These are phyloP conservation scores for Blumeria graminis DNA, from an alignment of 2,329 filamentous ascomycete genomes.

Conservation along the genomic window DNA sequence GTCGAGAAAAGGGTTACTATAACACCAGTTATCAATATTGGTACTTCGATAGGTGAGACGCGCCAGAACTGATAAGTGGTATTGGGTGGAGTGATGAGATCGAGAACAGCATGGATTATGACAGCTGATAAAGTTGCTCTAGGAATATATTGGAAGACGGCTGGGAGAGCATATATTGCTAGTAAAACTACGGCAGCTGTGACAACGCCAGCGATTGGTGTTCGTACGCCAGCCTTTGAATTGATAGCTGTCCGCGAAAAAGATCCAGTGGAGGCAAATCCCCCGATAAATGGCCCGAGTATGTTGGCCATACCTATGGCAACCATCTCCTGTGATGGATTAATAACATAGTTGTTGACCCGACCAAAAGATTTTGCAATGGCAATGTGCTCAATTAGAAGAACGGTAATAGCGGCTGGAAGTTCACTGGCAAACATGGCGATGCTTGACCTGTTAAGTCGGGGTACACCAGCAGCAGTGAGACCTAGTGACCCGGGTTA, in stretches of 20 bases:
- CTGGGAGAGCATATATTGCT: conserved; percentile 69
- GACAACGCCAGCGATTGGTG: conserved; percentile 72
- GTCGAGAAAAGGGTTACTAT: conserved; percentile 67
- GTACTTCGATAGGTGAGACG: conserved; percentile 67
- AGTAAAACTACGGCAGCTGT: conserved; percentile 68
- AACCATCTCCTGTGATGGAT: conserved; percentile 87
- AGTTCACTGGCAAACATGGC: conserved; percentile 44
- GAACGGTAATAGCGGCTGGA: conserved; percentile 73
- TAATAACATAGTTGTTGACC: conserved; percentile 87
- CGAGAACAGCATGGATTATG: conserved; percentile 87
- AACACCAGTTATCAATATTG: conserved; percentile 86
- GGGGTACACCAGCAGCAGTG: conserved; percentile 50
- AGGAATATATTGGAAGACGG: conserved; percentile 86
- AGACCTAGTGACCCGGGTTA: conserved; percentile 32
- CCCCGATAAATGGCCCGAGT: conserved; percentile 75
- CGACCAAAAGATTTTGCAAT: conserved; percentile 93
- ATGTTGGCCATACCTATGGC: conserved; percentile 82
- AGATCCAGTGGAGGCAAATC: conserved; percentile 78
- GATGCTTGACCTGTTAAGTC: conserved; percentile 41
- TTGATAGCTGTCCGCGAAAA: conserved; percentile 95
- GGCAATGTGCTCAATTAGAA: conserved; percentile 89
- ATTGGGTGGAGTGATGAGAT: conserved; percentile 76
- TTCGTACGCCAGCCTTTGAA: conserved; percentile 84
- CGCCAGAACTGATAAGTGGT: conserved; percentile 90
- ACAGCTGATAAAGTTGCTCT: conserved; percentile 59